Evolutionary conservation across 305 asterid species (phyloP).

Genomic region (Fraxinus nigra): DNA sequence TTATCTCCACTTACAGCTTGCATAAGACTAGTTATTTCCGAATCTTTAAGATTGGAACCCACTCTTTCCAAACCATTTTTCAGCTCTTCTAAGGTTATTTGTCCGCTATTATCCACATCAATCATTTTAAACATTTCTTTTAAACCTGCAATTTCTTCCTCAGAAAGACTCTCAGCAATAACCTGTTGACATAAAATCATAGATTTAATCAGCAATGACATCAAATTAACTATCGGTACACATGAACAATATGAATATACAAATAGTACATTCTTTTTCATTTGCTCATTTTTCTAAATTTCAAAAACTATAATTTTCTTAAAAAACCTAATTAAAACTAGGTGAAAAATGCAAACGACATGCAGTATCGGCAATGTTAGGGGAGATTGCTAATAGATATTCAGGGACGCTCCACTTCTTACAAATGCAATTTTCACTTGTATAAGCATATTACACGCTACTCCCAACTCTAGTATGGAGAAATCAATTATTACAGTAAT

Average conservation of each 20-base stretch:
- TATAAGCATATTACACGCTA: neutral
- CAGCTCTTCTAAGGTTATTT: constrained; percentile 77
- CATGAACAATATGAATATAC: neutral
- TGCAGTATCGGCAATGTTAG: neutral
- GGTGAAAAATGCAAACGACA: neutral
- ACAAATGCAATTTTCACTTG: neutral
- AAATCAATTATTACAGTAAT: neutral
- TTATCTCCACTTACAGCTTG: constrained; percentile 59
- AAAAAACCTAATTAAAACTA: neutral
- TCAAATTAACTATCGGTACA: neutral
- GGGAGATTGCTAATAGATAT: neutral
- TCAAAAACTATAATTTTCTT: neutral
- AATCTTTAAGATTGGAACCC: constrained; percentile 65
- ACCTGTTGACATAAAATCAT: constrained; percentile 39
- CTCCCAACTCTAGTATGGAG: neutral
- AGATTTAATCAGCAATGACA: constrained; percentile 11
- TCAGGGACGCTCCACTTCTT: neutral
- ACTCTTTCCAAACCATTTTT: constrained; percentile 62
- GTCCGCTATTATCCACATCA: constrained; percentile 76
- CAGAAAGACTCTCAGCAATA: constrained; percentile 80
- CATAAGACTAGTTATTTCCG: constrained; percentile 64
- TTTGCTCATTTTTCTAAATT: neutral
- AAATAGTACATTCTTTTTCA: neutral
- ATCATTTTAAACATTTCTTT: constrained; percentile 83
- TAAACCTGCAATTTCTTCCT: constrained; percentile 86